phyloP scores from a whole-genome alignment of 1,284 basidiomycete species.

The Ceratorhiza oryzae-sativae region DNA sequence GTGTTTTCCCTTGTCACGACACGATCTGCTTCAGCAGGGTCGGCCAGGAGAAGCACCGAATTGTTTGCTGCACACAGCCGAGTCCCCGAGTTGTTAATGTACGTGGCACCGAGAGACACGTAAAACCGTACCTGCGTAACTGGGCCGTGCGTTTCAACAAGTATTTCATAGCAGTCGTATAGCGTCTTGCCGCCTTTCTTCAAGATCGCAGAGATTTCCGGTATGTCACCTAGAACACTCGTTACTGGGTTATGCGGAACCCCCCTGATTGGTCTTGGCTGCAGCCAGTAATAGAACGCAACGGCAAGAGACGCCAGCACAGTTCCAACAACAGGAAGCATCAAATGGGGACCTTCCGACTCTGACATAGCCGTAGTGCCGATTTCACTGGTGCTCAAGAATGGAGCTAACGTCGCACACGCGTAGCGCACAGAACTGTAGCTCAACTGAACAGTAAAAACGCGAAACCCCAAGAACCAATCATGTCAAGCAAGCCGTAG shows the following conservation, averaged over 20 bases:
- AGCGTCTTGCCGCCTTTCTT: not conserved
- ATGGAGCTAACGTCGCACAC: too few relatives aligned
- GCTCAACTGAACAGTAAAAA: too few relatives aligned
- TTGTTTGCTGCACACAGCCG: conserved; percentile 10
- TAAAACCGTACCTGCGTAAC: conserved; percentile 8
- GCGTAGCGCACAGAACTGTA: too few relatives aligned
- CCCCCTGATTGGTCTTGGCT: conserved; percentile 7
- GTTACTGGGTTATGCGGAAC: conserved; percentile 25
- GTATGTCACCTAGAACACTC: conserved; percentile 8
- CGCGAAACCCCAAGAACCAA: too few relatives aligned
- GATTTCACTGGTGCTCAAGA: too few relatives aligned
- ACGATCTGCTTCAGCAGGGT: conserved; percentile 15
- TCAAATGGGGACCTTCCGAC: not conserved
- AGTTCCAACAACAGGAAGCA: not conserved
- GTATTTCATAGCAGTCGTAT: not conserved
- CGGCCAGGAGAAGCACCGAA: not conserved
- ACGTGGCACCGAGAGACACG: not conserved
- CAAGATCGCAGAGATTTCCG: not conserved
- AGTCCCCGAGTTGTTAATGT: not conserved
- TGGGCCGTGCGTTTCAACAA: conserved; percentile 6
- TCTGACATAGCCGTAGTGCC: too few relatives aligned
- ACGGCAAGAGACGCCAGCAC: not conserved
- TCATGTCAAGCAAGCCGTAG: too few relatives aligned
- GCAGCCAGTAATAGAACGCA: conserved; percentile 1
- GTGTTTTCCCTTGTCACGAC: not conserved